Conservation (phyloP, 176 grass and related monocot genomes). For the Eragrostis nindensis region DNA sequence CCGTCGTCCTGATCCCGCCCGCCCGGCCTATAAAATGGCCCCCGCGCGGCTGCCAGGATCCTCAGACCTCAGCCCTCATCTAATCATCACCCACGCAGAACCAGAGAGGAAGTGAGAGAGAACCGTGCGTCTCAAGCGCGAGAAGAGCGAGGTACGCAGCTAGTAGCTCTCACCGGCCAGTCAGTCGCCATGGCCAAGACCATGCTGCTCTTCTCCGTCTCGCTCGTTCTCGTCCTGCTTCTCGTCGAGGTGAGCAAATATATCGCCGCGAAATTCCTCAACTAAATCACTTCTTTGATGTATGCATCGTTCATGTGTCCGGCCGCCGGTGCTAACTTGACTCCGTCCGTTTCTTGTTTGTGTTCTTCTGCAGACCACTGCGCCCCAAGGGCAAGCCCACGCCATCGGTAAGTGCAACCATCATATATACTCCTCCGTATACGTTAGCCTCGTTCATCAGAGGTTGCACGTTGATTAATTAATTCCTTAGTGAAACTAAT, state of each 20-base stretch:
- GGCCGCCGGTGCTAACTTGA: too few relatives aligned
- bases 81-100: neutral
- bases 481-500: too few relatives aligned
- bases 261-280: neutral
- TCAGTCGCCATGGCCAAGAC: conserved; percentile 28
- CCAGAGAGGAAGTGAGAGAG: neutral
- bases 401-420: conserved; percentile 26
- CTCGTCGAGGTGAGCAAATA: conserved; percentile 52
- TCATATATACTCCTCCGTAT: neutral
- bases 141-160: too few relatives aligned
- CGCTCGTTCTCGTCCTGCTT: conserved; percentile 54
- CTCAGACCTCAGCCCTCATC: neutral
- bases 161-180: neutral
- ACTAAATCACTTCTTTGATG: neutral
- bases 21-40: conserved; percentile 8
- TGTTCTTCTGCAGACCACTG: conserved; percentile 29
- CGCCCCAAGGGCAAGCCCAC: conserved; percentile 37
- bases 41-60: neutral
- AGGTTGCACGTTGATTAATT: too few relatives aligned
- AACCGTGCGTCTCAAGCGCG: neutral
- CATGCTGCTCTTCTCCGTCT: conserved; percentile 11
- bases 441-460: too few relatives aligned
- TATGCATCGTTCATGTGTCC: too few relatives aligned
- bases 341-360: neutral
- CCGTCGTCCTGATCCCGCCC: too few relatives aligned